Evolutionary conservation across 305 asterid genomes (phyloP), one percentile per base, ranked within the genome.

Genomic region (Fraxinus velutina): DNA sequence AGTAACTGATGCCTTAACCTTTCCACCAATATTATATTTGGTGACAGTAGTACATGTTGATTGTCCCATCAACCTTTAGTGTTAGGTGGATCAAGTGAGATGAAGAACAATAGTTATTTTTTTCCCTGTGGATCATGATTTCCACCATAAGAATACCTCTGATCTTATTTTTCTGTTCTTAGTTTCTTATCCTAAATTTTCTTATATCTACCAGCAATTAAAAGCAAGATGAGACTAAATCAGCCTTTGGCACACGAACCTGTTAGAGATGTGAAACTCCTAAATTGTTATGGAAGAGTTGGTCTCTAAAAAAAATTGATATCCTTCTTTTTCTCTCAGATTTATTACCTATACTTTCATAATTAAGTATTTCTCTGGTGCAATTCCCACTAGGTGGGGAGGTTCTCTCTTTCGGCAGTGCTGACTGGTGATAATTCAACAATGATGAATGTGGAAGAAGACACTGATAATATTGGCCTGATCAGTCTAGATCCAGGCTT

Each of bases 401-500:
- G 82, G 84, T 86, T 94, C 62, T 82, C 89, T 47, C 81, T 87
- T 81, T 84, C 88, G 29, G 89, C 93, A 76, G 79, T 89, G 89
- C 47, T 88, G 82, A 88, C 92, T 2, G 83, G 88, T 79, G 86
- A 81, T n/a, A 82, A 79, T 77, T 80, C 89, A 66, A 77, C 90
- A 77, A 80, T 72, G 82, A 78, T 84, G 64, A 76, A 88, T 64
- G 77, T 77, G 84, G 95, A 89, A 78, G 91, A 91, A 83, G 89
- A 78, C 75, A 57, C 73, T 78, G 93, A 91, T 81, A 86, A 82
- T 77, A 80, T 93, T 78, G 88, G 84, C 85, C 89, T 94, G 82
- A 79, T 92, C 12, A 81, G 80, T 79, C 42, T 91, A 66, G 99
- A 93, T 88, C 90, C 92, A 77, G 78, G 88, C 80, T 83, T 94